Percentiles rank a stretch among this genome's conserved stretches.
phyloP scores from a whole-genome alignment of 78 protist species.

The Dictyostelium firmibasis region DNA sequence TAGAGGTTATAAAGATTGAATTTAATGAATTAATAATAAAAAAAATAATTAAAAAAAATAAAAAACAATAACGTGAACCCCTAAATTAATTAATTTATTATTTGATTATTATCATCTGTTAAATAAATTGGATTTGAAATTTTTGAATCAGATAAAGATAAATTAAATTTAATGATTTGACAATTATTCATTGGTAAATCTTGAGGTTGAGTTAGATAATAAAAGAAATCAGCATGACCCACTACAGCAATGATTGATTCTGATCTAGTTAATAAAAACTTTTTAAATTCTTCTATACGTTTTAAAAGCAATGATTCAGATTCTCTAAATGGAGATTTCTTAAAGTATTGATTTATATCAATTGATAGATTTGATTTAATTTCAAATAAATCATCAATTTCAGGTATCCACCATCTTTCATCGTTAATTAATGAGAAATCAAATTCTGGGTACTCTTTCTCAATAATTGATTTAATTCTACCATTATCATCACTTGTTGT shows the following conservation, averaged over 20 bases:
- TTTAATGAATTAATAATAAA: background rate
- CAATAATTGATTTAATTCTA: background rate
- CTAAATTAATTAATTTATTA: too few species aligned
- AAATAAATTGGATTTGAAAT: background rate
- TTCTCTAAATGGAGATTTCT: constrained; percentile 24
- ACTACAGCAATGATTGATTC: constrained; percentile 40
- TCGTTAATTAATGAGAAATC: constrained; percentile 2
- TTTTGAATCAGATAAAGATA: background rate
- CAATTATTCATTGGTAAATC: constrained; percentile 12
- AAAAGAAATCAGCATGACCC: constrained; percentile 64
- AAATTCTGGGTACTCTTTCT: constrained; percentile 56
- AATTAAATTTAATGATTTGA: constrained; percentile 5
- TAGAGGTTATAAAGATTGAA: background rate
- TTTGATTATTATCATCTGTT: background rate
- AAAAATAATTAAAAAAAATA: background rate
- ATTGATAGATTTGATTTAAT: constrained; percentile 6
- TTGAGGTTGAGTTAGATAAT: constrained; percentile 1
- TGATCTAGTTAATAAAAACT: background rate
- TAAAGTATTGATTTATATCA: constrained; percentile 43
- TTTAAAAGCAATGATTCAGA: background rate
- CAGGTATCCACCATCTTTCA: constrained; percentile 60
- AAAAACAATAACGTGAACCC: too few species aligned
- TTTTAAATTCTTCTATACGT: constrained; percentile 7
- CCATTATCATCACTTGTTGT: constrained; percentile 60
- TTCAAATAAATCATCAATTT: background rate